Evolutionary conservation across 2,329 filamentous ascomycete genomes (phyloP), one percentile per base, ranked within the genome.

Genomic region (Xylaria sp.): DNA sequence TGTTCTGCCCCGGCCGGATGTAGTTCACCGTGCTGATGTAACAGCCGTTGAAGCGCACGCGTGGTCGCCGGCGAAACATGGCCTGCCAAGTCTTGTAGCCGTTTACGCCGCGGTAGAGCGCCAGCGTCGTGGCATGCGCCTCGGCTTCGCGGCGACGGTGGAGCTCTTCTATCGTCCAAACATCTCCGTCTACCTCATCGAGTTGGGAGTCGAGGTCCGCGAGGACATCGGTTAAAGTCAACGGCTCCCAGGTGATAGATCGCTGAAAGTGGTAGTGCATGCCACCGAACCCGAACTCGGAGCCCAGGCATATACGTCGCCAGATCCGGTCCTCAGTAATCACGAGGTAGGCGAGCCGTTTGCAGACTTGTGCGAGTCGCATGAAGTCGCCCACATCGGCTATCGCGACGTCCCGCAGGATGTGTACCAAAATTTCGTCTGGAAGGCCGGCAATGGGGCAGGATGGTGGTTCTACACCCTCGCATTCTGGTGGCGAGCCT

Each of bases 1-100:
- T 90, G 12, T 90, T 86, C 68, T 92, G 92, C 39, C 96, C 96
- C 0, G 93, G 84, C 28, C 96, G 92, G 59, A 93, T 90, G 82
- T 99, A 99, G 82, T 98, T 98, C 68, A 97, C 94, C 0, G 95
- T 98, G 80, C 90, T 93, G 80, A 99, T 98, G 83, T 99, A 99
- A 81, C 94, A 92, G 31, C 96, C 96, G 76, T 96, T 96, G 85
- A 97, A 99, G 67, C 96, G 93, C 69, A 98, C 87, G 52, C 96
- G 91, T 2, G 96, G 95, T 15, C 94, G 91, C 5, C 85, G 84
- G 48, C 92, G 92, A 83, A 97, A 97, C 83, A 97, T 93, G 62
- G 83, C 80, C 75, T 87, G 83, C 88, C 89, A 91, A 1, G 86
- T 86, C 2, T 80, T 76, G 75, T 89, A 90, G 3, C 59, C 63